phyloP scores from a whole-genome alignment of 2,329 filamentous ascomycete genomes.

The Didymella pinodella region DNA sequence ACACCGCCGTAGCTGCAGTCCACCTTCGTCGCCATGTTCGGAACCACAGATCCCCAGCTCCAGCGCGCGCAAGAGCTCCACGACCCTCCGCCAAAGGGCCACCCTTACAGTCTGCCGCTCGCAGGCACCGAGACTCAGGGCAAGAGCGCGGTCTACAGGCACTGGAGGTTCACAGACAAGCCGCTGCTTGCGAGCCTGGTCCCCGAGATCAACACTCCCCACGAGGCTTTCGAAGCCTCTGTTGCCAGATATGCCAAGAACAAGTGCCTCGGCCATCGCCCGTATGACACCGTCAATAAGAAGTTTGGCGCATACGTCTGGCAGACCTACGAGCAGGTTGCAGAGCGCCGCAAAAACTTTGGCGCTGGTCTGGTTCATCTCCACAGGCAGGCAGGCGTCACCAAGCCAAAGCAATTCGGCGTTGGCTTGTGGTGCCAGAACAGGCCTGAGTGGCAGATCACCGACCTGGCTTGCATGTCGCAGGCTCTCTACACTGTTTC shows the following conservation, averaged over 20 bases:
- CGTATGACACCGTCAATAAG: conserved; percentile 78
- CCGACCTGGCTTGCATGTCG: conserved; percentile 83
- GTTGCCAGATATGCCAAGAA: conserved; percentile 69
- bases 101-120: conserved; percentile 79
- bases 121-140: conserved; percentile 77
- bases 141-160: conserved; percentile 79
- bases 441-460: conserved; percentile 87
- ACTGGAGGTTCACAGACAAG: conserved; percentile 78
- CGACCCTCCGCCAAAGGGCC: conserved; percentile 72
- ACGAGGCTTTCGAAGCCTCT: conserved; percentile 78
- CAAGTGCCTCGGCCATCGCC: conserved; percentile 79
- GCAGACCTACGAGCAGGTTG: conserved; percentile 83
- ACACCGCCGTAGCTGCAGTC: background rate
- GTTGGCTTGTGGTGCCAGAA: conserved; percentile 89
- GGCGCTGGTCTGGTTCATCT: conserved; percentile 86
- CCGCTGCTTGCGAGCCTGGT: conserved; percentile 62
- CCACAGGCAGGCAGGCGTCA: conserved; percentile 75
- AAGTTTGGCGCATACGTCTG: conserved; percentile 80
- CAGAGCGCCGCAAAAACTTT: conserved; percentile 79
- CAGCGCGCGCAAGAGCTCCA: conserved; percentile 59
- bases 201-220: conserved; percentile 71
- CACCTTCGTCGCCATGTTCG: conserved; percentile 38
- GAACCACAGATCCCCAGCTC: conserved; percentile 37
- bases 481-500: conserved; percentile 90
- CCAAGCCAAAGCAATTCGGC: conserved; percentile 67